phyloP scores from a whole-genome alignment of 2,329 filamentous ascomycete species.

The Coniochaeta sp. region DNA sequence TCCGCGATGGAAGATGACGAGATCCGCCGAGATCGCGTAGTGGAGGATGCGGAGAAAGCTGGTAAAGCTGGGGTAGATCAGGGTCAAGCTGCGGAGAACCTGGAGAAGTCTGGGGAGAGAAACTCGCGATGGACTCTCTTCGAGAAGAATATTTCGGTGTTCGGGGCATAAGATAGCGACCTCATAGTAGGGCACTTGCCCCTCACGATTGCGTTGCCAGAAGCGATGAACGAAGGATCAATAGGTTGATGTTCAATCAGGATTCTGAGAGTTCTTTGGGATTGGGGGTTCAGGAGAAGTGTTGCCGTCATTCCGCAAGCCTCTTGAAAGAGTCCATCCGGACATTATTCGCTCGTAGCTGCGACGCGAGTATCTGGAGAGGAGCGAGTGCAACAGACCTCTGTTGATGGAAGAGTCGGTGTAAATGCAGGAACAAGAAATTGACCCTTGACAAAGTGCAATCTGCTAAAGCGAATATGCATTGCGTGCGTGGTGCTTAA shows the following conservation, averaged over 20 bases:
- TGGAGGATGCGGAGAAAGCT: neutral
- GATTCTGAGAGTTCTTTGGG: neutral
- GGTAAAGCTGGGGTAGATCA: conserved; percentile 1
- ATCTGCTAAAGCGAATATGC: no score
- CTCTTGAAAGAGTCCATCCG: neutral
- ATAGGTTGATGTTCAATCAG: neutral
- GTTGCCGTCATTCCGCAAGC: neutral
- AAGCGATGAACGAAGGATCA: neutral
- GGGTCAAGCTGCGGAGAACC: neutral
- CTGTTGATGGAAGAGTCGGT: no score
- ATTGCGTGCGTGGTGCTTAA: no score
- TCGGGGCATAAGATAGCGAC: neutral
- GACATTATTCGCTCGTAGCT: no score
- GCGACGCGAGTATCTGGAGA: no score
- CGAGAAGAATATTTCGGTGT: neutral
- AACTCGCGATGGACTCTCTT: neutral
- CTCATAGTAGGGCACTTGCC: neutral
- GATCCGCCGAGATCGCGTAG: neutral
- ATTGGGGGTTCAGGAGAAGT: neutral
- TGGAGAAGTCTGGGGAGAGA: neutral
- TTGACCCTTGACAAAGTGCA: no score
- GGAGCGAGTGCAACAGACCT: no score
- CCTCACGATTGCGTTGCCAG: neutral
- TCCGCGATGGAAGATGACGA: neutral
- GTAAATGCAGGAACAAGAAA: no score